Base-by-base conservation (phyloP, 768 basidiomycete genomes). In the Grammothele lineata region DNA sequence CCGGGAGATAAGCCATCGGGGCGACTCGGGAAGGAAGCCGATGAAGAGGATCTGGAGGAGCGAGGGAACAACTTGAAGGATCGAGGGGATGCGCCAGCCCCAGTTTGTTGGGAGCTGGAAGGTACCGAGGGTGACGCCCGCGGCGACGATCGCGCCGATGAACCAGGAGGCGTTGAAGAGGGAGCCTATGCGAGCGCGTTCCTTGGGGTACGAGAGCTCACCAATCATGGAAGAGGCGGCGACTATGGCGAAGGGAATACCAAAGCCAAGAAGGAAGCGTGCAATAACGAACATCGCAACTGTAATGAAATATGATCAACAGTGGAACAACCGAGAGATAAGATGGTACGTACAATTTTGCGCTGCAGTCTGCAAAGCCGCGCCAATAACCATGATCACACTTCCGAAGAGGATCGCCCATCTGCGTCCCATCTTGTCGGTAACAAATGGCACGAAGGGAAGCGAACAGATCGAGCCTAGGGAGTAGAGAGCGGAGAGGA, bases 11-110 rank as follows among this genome's bases (percentile, higher is more conserved):
- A 84, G 70, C 81, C 81, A 84, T 32, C 59, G 73, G 14, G 83
- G 83, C 10, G 79, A 81, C 56, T 85, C 83, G 2, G 81, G 81
- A 14, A 83, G 65, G 57, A 79, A 76, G 57, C 64, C 74, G 43
- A 84, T 69, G 60, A 85, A 79, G 22, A 52, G 48, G 36, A 83
- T 57, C 51, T 84, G 82, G 18, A 83, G 62, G 10, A 70, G 25
- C 48, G 74, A 75, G 1, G 83, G 83, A 1, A 72, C 58, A 26
- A 76, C 53, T 59, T 85, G 83, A 5, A 83, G 70, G 35, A 78
- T 56, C n/a, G 81, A 77, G 0, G 81, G 83, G 18, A 84, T 81
- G n/a, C 83, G 72, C 83, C 83, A 85, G 10, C 76, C 79, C 81
- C 80, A 82, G 54, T 78, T 72, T 40, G 55, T 74, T 0, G 55